These are phyloP conservation scores for Hypoxylon sp. DNA, from an alignment of 2,329 filamentous ascomycete genomes.

Conservation along the genomic window DNA sequence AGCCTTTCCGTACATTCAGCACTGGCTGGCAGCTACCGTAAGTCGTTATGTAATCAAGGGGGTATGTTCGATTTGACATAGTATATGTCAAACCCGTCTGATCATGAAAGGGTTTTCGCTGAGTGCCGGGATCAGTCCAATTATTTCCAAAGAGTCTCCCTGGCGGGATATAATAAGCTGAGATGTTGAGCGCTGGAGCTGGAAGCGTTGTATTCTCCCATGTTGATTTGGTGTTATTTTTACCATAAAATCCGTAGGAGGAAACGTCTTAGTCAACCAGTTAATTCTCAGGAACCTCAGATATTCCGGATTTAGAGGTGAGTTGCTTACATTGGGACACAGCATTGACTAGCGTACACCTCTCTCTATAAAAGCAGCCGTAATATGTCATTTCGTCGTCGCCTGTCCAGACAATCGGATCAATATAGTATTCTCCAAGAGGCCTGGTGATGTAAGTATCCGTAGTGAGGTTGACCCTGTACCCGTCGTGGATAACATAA, in stretches of 20 bases:
- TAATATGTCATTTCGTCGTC: too few species aligned
- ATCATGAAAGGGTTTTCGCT: slow-evolving; percentile 10
- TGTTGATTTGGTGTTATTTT: slow-evolving; percentile 19
- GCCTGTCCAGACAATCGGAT: slow-evolving; percentile 1
- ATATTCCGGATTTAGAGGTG: background rate
- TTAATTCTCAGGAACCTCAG: too few species aligned
- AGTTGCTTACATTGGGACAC: background rate
- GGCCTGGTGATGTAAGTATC: slow-evolving; percentile 14
- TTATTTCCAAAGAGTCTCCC: slow-evolving; percentile 2
- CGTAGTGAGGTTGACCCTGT: slow-evolving; percentile 28
- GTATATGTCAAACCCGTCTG: slow-evolving; percentile 1
- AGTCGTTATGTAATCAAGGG: slow-evolving; percentile 27
- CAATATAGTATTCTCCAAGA: background rate
- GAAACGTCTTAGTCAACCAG: slow-evolving; percentile 27
- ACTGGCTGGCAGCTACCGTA: slow-evolving; percentile 43
- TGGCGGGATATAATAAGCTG: slow-evolving; percentile 18
- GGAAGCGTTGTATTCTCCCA: slow-evolving; percentile 23
- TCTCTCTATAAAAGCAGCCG: too few species aligned
- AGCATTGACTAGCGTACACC: too few species aligned
- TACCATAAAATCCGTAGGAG: slow-evolving; percentile 39
- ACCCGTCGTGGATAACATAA: slow-evolving; percentile 42
- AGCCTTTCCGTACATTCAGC: slow-evolving; percentile 18
- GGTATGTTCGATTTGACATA: slow-evolving; percentile 34
- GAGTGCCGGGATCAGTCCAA: slow-evolving; percentile 11
- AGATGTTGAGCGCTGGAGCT: slow-evolving; percentile 40